Evolutionary conservation across 2,329 filamentous ascomycete species (phyloP), one percentile per base, ranked within the genome.

Genomic region (Fusarium nurragi): DNA sequence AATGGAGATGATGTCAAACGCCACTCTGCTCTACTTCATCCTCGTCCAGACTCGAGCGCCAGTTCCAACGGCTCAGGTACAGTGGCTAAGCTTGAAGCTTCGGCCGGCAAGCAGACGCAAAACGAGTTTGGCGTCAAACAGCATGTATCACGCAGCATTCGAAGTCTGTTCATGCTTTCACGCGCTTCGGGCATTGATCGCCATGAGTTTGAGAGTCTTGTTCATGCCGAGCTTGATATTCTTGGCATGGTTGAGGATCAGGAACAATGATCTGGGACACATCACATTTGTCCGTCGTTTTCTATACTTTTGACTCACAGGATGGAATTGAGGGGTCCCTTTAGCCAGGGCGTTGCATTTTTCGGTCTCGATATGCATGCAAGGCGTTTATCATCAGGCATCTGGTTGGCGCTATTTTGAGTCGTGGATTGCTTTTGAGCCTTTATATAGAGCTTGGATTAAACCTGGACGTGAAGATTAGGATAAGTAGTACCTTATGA

Each of bases 71-170:
- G 79, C 72, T 85, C 81, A 14, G 75, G 80, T 49, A 81, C 87
- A 7, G 84, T 93, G 4, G 89, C 89, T 59, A 86, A 82, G 70
- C 81, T 88, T 25, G 86, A 89, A 67, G 82, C 83, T 45, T 80
- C 79, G 16, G 86, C 85, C 3, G 82, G 80, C 36, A 81, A 80
- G 64, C 84, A 84, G 67, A 86, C 88, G 58, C 85, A 88, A 69
- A 86, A 82, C 53, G 90, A 93, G 76, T 85, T 90, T 53, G 90
- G 88, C 14, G 86, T 95, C 52, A 91, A 90, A 76, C 89, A 93
- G 77, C 91, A 94, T 76, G 88, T 95, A 40, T 89, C 88, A 32
- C 88, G 90, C 10, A 91, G 88, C 72, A 85, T 95, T 54, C 90
- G 92, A 80, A 93, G 90, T 75, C 77, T 95, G 65, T 94, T 88